Evolutionary conservation across 2,329 filamentous ascomycete genomes (phyloP).

Genomic region (Aspergillus eucalypticola): DNA sequence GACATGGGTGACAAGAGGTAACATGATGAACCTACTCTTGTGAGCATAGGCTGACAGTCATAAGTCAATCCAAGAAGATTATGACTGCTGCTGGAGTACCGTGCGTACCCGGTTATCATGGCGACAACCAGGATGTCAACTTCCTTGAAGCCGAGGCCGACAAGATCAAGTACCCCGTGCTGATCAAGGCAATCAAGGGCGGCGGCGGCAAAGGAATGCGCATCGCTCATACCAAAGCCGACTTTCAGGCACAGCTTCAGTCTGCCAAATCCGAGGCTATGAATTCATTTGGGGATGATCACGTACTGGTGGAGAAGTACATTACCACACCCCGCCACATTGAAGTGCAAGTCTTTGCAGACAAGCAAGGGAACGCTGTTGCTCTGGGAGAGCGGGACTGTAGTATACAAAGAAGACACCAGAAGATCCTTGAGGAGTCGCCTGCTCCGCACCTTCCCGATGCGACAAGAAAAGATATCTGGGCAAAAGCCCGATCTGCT

Average conservation of each 20-base stretch:
- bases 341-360: slow-evolving; percentile 67
- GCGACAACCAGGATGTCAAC: slow-evolving; percentile 70
- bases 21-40: background rate
- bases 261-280: slow-evolving; percentile 65
- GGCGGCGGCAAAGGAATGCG: slow-evolving; percentile 70
- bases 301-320: slow-evolving; percentile 69
- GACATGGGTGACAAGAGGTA: slow-evolving; percentile 89
- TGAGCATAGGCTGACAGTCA: background rate
- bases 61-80: slow-evolving; percentile 81
- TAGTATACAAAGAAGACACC: slow-evolving; percentile 65
- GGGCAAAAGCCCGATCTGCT: slow-evolving; percentile 64
- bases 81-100: slow-evolving; percentile 95
- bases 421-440: slow-evolving; percentile 68
- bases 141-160: slow-evolving; percentile 69
- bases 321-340: slow-evolving; percentile 67
- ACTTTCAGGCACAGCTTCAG: slow-evolving; percentile 62
- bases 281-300: slow-evolving; percentile 65
- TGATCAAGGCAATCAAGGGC: slow-evolving; percentile 67
- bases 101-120: slow-evolving; percentile 95
- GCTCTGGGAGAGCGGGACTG: slow-evolving; percentile 66
- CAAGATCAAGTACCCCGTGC: slow-evolving; percentile 66
- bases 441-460: slow-evolving; percentile 64
- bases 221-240: slow-evolving; percentile 58
- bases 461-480: slow-evolving; percentile 62
- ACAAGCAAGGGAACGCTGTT: slow-evolving; percentile 65